Percentiles rank a stretch among this genome's conserved stretches.
Conservation (phyloP, 768 basidiomycete genomes). For the Naganishia vaughanmartiniae region DNA sequence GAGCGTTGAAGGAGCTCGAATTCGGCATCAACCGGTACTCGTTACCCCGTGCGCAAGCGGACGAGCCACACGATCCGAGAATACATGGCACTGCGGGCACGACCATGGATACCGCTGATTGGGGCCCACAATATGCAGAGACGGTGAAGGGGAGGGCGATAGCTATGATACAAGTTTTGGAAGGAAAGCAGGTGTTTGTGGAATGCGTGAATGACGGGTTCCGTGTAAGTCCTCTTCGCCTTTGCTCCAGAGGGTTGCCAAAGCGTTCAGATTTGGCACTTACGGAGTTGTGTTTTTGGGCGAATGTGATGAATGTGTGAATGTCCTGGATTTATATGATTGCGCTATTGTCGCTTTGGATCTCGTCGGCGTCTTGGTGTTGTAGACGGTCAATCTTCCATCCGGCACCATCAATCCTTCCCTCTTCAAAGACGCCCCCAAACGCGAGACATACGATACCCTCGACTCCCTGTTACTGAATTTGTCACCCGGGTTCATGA, state of each 20-base stretch:
- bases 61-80: too few relatives aligned
- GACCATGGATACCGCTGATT: not conserved
- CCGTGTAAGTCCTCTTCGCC: not conserved
- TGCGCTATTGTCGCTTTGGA: not conserved
- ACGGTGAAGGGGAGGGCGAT: not conserved
- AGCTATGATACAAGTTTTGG: not conserved
- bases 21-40: not conserved
- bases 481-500: not conserved
- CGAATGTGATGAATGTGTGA: too few relatives aligned
- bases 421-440: not conserved
- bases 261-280: too few relatives aligned
- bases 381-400: not conserved
- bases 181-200: not conserved
- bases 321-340: not conserved
- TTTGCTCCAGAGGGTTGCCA: not conserved
- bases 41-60: too few relatives aligned
- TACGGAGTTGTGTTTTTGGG: too few relatives aligned
- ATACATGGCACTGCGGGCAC: too few relatives aligned
- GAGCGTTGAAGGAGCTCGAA: not conserved
- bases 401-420: not conserved
- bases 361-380: too few relatives aligned
- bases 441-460: slow-evolving; percentile 3
- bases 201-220: slow-evolving; percentile 20
- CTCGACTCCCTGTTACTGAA: slow-evolving; percentile 18
- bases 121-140: not conserved